phyloP scores from a whole-genome alignment of 2,329 filamentous ascomycete genomes.

The Dendryphion nanum region DNA sequence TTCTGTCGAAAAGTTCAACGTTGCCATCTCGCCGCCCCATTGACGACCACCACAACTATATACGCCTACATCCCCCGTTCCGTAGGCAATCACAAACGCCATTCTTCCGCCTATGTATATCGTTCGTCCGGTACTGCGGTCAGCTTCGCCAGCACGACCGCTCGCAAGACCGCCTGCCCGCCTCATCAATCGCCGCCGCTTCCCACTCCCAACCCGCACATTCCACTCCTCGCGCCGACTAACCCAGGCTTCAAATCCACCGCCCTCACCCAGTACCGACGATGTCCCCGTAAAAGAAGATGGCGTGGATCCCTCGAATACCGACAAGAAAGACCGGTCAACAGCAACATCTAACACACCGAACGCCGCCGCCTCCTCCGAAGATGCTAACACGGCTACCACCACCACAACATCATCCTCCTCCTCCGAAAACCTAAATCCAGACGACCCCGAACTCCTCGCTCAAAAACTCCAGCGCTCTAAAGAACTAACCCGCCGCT shows the following conservation, averaged over 20 bases:
- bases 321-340: conserved; percentile 16
- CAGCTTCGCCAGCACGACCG: conserved; percentile 35
- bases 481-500: conserved; percentile 31
- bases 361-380: no score
- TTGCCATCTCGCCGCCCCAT: no score
- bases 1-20: no score
- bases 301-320: conserved; percentile 23
- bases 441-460: conserved; percentile 33
- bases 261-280: conserved; percentile 24
- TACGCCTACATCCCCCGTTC: no score
- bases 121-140: conserved; percentile 42
- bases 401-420: conserved; percentile 14
- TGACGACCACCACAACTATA: no score
- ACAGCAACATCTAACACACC: no score
- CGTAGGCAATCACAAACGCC: no score
- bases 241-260: conserved; percentile 26
- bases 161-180: conserved; percentile 36
- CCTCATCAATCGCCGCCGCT: conserved; percentile 37
- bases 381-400: conserved; percentile 10
- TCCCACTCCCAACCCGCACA: conserved; percentile 27
- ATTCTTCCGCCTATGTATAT: no score
- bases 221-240: conserved; percentile 34
- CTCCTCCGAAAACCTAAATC: conserved; percentile 19
- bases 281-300: no score
- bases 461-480: conserved; percentile 38